phyloP scores from a whole-genome alignment of 78 protist species.

The Ministeria vibrans region DNA sequence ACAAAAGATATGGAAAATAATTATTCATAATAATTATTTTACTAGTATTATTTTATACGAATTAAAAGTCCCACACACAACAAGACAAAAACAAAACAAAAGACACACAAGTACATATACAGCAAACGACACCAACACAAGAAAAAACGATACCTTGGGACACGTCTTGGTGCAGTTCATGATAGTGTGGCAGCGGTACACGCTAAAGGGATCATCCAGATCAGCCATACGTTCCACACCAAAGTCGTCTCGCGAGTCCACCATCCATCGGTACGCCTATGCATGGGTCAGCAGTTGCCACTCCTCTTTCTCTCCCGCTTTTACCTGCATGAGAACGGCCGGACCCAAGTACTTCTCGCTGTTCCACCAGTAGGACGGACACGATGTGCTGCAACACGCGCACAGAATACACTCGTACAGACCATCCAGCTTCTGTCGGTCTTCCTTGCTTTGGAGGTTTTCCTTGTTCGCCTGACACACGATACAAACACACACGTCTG shows the following conservation, averaged over 20 bases:
- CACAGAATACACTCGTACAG: slow-evolving; percentile 90
- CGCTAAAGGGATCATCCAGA: slow-evolving; percentile 14
- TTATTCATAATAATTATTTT: no score
- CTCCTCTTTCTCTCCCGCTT: no score
- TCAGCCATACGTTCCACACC: slow-evolving; percentile 13
- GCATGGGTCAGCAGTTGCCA: no score
- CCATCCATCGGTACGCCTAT: slow-evolving; percentile 44
- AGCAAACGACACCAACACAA: background rate
- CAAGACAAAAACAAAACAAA: background rate
- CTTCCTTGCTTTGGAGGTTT: slow-evolving; percentile 37
- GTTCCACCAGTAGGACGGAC: slow-evolving; percentile 91
- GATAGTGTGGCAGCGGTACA: slow-evolving; percentile 90
- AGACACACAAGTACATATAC: background rate
- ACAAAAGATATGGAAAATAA: background rate
- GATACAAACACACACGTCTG: no score
- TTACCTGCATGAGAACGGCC: slow-evolving; percentile 81
- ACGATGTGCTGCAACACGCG: slow-evolving; percentile 83
- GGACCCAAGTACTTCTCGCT: slow-evolving; percentile 78
- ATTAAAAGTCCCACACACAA: background rate
- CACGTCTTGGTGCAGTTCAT: slow-evolving; percentile 81
- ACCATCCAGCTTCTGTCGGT: slow-evolving; percentile 81
- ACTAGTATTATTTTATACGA: background rate
- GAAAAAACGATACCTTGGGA: slow-evolving; percentile 35
- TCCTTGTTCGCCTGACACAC: background rate
- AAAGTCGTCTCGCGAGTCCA: slow-evolving; percentile 40